Percentiles rank a stretch among this genome's conserved stretches.
Conservation (phyloP, 129 eudicot genomes). For the carrot (Daucus carota) region DH1_v3.0 NC_030382.2:49051501-49052000, state of each 20-base stretch:
- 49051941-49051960: constrained; percentile 69
- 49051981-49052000: constrained; percentile 60
- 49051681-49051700: neutral
- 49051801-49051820: neutral
- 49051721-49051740: neutral
- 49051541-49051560: too few relatives aligned
- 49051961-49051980: constrained; percentile 74
- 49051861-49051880: neutral
- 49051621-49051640: neutral
- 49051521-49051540: too few relatives aligned
- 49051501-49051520: too few relatives aligned
- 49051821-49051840: neutral
- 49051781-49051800: neutral
- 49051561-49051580: too few relatives aligned
- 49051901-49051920: neutral
- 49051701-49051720: neutral
- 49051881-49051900: neutral
- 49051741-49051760: neutral
- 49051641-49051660: too few relatives aligned
- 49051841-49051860: neutral
- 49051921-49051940: neutral
- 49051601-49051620: neutral
- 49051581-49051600: too few relatives aligned
- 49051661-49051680: too few relatives aligned
- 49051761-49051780: too few relatives aligned